Evolutionary conservation across 1,139 yeast genomes (phyloP).

Genomic region (Debaryomyces robertsiae): DNA sequence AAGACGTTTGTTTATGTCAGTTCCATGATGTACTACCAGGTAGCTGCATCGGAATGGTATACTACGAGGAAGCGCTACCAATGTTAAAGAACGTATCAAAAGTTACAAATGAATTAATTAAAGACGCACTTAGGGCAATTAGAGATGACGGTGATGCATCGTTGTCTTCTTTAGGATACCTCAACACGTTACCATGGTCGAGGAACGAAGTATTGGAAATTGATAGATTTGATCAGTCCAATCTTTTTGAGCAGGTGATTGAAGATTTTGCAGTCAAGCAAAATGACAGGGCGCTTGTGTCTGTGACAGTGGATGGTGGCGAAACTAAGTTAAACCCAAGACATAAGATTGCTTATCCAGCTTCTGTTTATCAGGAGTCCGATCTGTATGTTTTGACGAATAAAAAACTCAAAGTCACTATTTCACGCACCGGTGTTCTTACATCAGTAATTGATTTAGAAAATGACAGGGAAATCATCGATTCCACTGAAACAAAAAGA

Average conservation of each 20-base stretch:
- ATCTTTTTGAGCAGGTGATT: slow-evolving; percentile 12
- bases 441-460: slow-evolving; percentile 65
- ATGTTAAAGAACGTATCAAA: slow-evolving; percentile 63
- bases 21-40: slow-evolving; percentile 98
- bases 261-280: slow-evolving; percentile 6
- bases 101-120: slow-evolving; percentile 54
- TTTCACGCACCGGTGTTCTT: slow-evolving; percentile 64
- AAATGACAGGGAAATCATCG: slow-evolving; percentile 68
- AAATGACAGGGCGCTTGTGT: slow-evolving; percentile 11
- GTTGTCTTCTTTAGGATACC: slow-evolving; percentile 26
- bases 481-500: slow-evolving; percentile 48
- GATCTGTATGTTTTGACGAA: slow-evolving; percentile 58
- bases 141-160: slow-evolving; percentile 17
- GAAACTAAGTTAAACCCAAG: slow-evolving; percentile 19
- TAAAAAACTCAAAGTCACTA: slow-evolving; percentile 57
- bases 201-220: slow-evolving; percentile 56
- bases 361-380: slow-evolving; percentile 40
- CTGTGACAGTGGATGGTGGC: slow-evolving; percentile 16
- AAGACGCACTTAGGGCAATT: slow-evolving; percentile 45
- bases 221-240: slow-evolving; percentile 14
- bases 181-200: slow-evolving; percentile 73
- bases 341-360: slow-evolving; percentile 45
- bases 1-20: slow-evolving; percentile 84
- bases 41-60: slow-evolving; percentile 92
- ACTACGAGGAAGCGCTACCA: slow-evolving; percentile 86